Conservation (phyloP, 805 yeast species). For the Candida broadrunensis region DNA sequence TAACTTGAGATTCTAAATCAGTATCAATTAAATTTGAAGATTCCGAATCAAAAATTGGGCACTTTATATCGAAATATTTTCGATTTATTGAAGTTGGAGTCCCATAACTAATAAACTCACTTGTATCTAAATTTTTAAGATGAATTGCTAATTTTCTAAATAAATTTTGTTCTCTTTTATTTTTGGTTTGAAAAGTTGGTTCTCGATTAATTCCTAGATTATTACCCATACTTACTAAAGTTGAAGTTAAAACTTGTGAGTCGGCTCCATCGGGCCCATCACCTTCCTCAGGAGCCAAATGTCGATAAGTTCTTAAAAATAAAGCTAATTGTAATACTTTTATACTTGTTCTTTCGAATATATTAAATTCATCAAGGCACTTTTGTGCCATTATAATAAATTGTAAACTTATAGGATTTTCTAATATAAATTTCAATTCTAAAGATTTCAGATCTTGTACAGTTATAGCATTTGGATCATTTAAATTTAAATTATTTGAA, state of each 20-base stretch:
- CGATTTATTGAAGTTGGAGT: conserved; percentile 36
- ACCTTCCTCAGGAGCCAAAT: conserved; percentile 39
- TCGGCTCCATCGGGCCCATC: conserved; percentile 41
- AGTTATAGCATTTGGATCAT: conserved; percentile 16
- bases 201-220: conserved; percentile 38
- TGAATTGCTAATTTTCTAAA: conserved; percentile 37
- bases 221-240: conserved; percentile 36
- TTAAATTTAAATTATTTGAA: conserved; percentile 22
- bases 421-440: conserved; percentile 36
- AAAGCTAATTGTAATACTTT: conserved; percentile 28
- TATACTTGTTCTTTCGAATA: conserved; percentile 34
- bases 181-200: conserved; percentile 17
- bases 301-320: conserved; percentile 24
- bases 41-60: conserved; percentile 34
- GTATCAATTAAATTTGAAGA: conserved; percentile 29
- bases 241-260: conserved; percentile 21
- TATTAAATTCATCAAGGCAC: conserved; percentile 54
- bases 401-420: conserved; percentile 45
- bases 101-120: conserved; percentile 32
- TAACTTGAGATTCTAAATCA: conserved; percentile 28
- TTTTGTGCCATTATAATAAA: conserved; percentile 48
- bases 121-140: background rate
- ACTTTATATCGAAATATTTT: conserved; percentile 44
- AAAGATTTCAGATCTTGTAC: conserved; percentile 22
- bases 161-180: conserved; percentile 16